Conservation (phyloP, 208 protist genomes). For the Leishmania aethiopica region DNA sequence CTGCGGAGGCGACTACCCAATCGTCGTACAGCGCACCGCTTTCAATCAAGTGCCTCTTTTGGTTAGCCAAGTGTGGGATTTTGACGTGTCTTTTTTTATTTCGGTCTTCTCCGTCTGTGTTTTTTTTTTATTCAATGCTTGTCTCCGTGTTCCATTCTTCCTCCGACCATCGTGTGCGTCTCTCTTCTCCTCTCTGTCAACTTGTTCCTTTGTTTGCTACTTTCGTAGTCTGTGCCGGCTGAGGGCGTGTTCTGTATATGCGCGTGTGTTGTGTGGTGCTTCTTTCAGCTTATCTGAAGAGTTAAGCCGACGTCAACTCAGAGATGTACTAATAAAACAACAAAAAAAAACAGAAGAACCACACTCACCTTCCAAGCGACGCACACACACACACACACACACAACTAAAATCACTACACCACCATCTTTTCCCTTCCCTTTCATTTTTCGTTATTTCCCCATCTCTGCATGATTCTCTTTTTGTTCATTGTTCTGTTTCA, state of each 20-base stretch:
- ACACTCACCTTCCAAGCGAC: neutral
- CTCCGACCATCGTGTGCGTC: neutral
- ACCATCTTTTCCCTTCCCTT: neutral
- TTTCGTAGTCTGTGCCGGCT: neutral
- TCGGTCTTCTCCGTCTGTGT: neutral
- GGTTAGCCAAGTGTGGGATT: neutral
- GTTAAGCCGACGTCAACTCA: conserved; percentile 3
- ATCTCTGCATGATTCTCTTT: neutral
- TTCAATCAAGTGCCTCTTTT: neutral
- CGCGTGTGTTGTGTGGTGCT: neutral
- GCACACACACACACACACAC: no score
- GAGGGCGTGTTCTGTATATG: neutral
- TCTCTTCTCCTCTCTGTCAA: neutral
- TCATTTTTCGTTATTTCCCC: neutral
- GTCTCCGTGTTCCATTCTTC: neutral
- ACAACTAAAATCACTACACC: neutral
- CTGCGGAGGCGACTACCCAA: neutral
- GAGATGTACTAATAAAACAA: neutral
- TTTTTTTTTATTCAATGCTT: neutral
- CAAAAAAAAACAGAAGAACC: neutral
- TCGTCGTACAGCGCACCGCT: neutral
- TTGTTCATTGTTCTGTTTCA: neutral
- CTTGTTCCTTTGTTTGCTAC: neutral
- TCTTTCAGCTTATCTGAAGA: neutral
- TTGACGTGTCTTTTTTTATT: neutral